phyloP scores from a whole-genome alignment of 306 rosid species.

The peach (Prunus persica) region DNA sequence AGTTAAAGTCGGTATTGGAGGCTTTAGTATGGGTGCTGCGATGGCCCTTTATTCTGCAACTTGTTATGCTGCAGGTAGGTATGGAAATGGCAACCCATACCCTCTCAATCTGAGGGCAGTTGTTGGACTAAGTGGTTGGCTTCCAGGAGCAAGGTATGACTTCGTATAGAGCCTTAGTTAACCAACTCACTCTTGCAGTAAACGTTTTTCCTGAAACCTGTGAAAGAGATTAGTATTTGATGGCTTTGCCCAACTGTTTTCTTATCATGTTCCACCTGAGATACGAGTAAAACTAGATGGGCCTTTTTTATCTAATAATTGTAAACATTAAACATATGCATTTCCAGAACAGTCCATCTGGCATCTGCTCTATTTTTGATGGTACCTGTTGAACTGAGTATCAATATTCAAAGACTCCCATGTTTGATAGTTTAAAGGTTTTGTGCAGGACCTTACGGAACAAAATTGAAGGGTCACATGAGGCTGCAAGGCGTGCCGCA shows the following conservation, averaged over 20 bases:
- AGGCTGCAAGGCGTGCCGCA: slow-evolving; percentile 83
- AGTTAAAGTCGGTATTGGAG: slow-evolving; percentile 98
- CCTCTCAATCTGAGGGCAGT: slow-evolving; percentile 76
- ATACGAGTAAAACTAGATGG: no score
- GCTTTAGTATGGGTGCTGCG: slow-evolving; percentile 99
- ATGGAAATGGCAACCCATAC: slow-evolving; percentile 77
- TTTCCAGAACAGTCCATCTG: no score
- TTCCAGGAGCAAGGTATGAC: slow-evolving; percentile 94
- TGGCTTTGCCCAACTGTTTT: not conserved
- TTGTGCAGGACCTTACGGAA: slow-evolving; percentile 69
- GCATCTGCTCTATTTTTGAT: no score
- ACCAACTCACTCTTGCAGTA: not conserved
- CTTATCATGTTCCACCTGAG: no score
- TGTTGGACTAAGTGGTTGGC: slow-evolving; percentile 98
- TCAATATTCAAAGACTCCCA: not conserved
- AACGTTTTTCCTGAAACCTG: not conserved
- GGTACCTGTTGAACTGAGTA: not conserved
- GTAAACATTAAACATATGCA: no score
- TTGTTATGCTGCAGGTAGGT: slow-evolving; percentile 85
- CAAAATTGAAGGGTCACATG: slow-evolving; percentile 81
- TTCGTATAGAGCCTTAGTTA: not conserved
- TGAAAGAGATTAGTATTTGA: not conserved
- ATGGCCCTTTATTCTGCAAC: slow-evolving; percentile 95
- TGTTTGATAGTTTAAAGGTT: slow-evolving; percentile 12
- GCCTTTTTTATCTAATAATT: no score